A percentile compares a stretch with the other conserved stretches of the same genome.
Evolutionary conservation across 208 protist genomes (phyloP).

Genomic region (Crithidia brevicula): DNA sequence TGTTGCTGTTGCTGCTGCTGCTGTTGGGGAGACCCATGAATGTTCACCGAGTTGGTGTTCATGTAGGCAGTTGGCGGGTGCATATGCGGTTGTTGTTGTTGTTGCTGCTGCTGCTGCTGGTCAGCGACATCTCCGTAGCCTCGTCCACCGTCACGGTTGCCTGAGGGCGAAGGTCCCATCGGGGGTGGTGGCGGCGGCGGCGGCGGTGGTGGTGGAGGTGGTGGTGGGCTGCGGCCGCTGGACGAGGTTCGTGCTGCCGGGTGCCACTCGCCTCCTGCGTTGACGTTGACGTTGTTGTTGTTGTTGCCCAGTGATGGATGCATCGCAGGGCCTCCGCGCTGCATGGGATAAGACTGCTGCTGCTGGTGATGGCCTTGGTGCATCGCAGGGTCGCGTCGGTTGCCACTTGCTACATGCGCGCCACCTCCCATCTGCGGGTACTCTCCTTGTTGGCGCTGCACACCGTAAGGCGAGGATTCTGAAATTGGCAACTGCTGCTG

Average conservation of each 20-base stretch:
- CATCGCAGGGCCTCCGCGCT: neutral
- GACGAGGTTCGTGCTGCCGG: neutral
- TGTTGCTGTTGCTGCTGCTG: constrained; percentile 12
- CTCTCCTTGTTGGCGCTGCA: neutral
- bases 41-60: constrained; percentile 8
- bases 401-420: too few relatives aligned
- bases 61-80: constrained; percentile 29
- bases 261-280: too few relatives aligned
- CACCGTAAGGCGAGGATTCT: neutral
- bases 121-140: neutral
- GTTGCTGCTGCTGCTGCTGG: neutral
- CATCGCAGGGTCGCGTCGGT: neutral
- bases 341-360: neutral
- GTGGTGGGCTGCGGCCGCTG: constrained; percentile 1
- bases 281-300: neutral
- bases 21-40: neutral
- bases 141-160: neutral
- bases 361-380: neutral
- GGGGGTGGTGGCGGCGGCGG: too few relatives aligned
- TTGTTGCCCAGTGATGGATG: too few relatives aligned
- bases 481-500: neutral
- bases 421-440: neutral
- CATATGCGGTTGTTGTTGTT: constrained; percentile 17
- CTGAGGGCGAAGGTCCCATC: neutral
- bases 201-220: constrained; percentile 15